A percentile compares a stretch with the other conserved stretches of the same genome.
Conservation (phyloP, 805 yeast genomes). For the Starmera quercuum region DNA sequence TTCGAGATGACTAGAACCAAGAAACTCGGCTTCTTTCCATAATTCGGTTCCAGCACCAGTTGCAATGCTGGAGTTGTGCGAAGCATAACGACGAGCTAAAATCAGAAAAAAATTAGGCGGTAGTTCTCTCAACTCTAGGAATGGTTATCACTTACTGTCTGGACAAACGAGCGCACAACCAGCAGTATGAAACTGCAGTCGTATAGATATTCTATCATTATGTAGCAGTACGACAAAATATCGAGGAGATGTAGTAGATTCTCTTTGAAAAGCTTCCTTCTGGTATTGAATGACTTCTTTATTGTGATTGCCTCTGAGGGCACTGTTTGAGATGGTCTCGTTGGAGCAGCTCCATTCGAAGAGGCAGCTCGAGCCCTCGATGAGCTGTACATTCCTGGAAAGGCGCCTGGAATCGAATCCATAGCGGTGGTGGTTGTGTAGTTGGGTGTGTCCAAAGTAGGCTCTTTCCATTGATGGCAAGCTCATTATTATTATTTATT, state of each 20-base stretch:
- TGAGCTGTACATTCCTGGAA: not conserved
- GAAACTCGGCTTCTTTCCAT: not conserved
- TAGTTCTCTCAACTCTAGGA: not conserved
- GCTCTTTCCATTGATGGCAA: too few species aligned
- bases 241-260: conserved; percentile 9
- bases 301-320: not conserved
- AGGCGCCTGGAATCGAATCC: not conserved
- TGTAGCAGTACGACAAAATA: conserved; percentile 5
- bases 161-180: conserved; percentile 6
- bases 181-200: conserved; percentile 19
- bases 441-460: too few species aligned
- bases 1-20: conserved; percentile 4
- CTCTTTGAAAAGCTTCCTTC: conserved; percentile 8
- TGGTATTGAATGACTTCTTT: conserved; percentile 8
- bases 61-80: not conserved
- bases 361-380: not conserved
- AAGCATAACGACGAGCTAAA: not conserved
- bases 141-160: conserved; percentile 6
- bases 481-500: too few species aligned
- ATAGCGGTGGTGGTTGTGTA: too few species aligned
- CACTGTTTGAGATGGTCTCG: too few species aligned
- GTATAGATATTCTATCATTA: conserved; percentile 11
- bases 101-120: too few species aligned
- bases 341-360: not conserved
- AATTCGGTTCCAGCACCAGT: not conserved